These are phyloP conservation scores for Stagonosporopsis vannaccii DNA, from an alignment of 2,329 filamentous ascomycete genomes.

Conservation along the genomic window DNA sequence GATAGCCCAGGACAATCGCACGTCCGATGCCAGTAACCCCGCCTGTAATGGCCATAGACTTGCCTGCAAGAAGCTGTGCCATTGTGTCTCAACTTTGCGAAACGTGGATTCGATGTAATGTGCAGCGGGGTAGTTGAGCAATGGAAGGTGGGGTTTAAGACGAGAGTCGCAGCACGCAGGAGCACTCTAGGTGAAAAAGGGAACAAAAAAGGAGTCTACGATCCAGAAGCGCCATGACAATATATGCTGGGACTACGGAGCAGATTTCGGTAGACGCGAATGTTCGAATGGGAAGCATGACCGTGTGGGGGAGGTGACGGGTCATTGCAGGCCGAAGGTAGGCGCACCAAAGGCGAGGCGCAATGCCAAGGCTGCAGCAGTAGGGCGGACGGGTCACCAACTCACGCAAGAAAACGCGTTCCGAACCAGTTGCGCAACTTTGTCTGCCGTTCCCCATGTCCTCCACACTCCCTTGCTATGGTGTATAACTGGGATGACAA, in stretches of 20 bases:
- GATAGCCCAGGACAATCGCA: conserved; percentile 81
- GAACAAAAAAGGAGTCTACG: neutral
- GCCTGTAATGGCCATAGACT: conserved; percentile 86
- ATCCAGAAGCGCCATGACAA: conserved; percentile 19
- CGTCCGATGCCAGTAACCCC: conserved; percentile 86
- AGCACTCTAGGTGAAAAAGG: neutral
- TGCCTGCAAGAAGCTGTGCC: conserved; percentile 68
- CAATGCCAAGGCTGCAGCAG: conserved; percentile 18
- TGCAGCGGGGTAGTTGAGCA: conserved; percentile 10
- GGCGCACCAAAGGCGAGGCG: neutral
- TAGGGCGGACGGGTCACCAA: conserved; percentile 30
- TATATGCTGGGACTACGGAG: conserved; percentile 23
- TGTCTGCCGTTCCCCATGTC: neutral
- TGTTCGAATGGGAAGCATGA: conserved; percentile 16
- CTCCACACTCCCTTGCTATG: conserved; percentile 19
- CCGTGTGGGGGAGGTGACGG: conserved; percentile 19
- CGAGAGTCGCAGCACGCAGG: neutral
- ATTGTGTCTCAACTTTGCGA: neutral
- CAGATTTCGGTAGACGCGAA: conserved; percentile 26
- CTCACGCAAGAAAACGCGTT: conserved; percentile 21
- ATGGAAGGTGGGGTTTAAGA: conserved; percentile 12
- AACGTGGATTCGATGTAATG: neutral
- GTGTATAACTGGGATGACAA: conserved; percentile 72
- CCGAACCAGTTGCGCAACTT: conserved; percentile 30
- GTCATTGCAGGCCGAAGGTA: conserved; percentile 23